Conservation (phyloP, 1,284 basidiomycete genomes). For the Ceratobasidium sp. region DNA sequence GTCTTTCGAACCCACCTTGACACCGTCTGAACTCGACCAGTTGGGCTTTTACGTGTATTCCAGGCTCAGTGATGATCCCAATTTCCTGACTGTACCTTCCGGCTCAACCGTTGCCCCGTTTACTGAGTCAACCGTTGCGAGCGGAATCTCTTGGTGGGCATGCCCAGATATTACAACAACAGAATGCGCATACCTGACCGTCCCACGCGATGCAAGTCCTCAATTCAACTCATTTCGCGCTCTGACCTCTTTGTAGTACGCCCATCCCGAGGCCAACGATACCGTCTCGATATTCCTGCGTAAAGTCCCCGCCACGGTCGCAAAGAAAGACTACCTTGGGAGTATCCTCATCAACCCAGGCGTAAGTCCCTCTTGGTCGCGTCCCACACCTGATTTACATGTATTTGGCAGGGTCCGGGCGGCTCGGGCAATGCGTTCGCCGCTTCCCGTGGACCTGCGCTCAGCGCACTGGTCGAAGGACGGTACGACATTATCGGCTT, state of each 20-base stretch:
- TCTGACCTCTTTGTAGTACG: constrained; percentile 1
- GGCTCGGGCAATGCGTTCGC: constrained; percentile 39
- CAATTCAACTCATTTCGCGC: background rate
- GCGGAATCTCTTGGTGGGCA: constrained; percentile 38
- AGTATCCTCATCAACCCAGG: constrained; percentile 28
- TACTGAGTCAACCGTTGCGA: constrained; percentile 11
- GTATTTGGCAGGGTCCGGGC: constrained; percentile 40
- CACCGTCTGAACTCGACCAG: background rate
- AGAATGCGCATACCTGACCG: constrained; percentile 41
- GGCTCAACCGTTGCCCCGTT: background rate
- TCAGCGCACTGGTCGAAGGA: constrained; percentile 36
- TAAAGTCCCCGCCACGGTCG: constrained; percentile 26
- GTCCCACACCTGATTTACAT: background rate
- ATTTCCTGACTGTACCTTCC: background rate
- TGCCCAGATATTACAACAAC: constrained; percentile 40
- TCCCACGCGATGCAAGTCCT: constrained; percentile 39
- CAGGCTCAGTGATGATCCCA: background rate
- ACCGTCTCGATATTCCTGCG: constrained; percentile 25
- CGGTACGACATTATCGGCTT: constrained; percentile 30
- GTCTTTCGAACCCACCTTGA: background rate
- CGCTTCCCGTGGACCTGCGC: background rate
- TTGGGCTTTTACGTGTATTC: background rate
- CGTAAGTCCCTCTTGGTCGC: background rate
- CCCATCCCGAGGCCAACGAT: constrained; percentile 17
- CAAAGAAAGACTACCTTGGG: constrained; percentile 17